Conservation (phyloP, 805 yeast species). For the Wickerhamiella musiphila region DNA sequence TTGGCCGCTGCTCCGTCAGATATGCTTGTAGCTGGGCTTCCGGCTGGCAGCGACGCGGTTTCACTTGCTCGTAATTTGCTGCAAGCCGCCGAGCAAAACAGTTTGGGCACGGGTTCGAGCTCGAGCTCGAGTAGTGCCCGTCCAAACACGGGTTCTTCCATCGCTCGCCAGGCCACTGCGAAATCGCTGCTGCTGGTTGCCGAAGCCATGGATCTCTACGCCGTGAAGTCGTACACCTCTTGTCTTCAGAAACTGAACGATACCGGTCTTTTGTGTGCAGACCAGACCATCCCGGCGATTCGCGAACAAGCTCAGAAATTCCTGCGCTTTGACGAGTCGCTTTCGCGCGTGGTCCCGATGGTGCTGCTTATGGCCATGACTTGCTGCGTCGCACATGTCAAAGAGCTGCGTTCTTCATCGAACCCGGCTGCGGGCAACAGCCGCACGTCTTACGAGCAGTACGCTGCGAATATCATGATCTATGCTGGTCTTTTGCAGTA, state of each 20-base stretch:
- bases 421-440: conserved; percentile 10
- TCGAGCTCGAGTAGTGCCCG: conserved; percentile 33
- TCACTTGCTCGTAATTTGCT: conserved; percentile 25
- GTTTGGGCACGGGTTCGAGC: conserved; percentile 20
- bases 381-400: conserved; percentile 38
- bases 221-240: conserved; percentile 39
- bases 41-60: conserved; percentile 16
- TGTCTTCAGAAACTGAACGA: conserved; percentile 38
- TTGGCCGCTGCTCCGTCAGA: conserved; percentile 22
- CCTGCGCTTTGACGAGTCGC: conserved; percentile 43
- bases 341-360: conserved; percentile 66
- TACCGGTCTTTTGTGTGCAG: conserved; percentile 36
- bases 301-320: conserved; percentile 57
- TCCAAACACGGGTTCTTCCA: conserved; percentile 30
- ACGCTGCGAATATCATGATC: conserved; percentile 74
- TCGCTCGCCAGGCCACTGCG: conserved; percentile 45
- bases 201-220: conserved; percentile 43
- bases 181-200: conserved; percentile 46
- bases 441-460: conserved; percentile 11
- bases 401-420: conserved; percentile 21
- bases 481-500: conserved; percentile 91
- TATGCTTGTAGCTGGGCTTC: conserved; percentile 2
- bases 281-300: conserved; percentile 33
- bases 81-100: conserved; percentile 16
- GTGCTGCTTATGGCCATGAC: conserved; percentile 69